Evolutionary conservation across 352 stramenopile species (phyloP).

Genomic region (Globisporangium camurandrum): DNA sequence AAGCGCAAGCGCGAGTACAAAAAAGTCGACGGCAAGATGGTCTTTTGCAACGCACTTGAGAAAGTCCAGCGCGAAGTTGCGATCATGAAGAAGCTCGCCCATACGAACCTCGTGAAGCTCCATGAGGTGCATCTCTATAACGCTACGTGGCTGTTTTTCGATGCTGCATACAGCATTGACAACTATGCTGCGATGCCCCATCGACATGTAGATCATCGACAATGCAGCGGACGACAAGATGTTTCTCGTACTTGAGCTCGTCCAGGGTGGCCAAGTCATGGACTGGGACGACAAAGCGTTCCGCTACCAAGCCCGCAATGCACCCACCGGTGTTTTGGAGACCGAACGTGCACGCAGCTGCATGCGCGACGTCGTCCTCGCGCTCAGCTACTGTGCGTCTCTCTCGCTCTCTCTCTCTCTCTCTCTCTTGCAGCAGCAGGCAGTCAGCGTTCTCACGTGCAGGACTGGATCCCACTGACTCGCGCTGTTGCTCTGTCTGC

Average conservation of each 20-base stretch:
- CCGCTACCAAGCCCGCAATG: slow-evolving; percentile 34
- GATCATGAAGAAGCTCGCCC: slow-evolving; percentile 80
- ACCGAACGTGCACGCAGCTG: slow-evolving; percentile 45
- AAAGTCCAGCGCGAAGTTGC: slow-evolving; percentile 77
- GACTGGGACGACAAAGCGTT: slow-evolving; percentile 73
- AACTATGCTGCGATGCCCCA: not conserved
- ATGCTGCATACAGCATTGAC: not conserved
- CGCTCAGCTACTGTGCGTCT: slow-evolving; percentile 64
- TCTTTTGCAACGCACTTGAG: slow-evolving; percentile 71
- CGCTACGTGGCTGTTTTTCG: too few relatives aligned
- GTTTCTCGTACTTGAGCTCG: slow-evolving; percentile 77
- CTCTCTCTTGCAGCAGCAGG: not conserved
- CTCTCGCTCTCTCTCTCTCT: not conserved
- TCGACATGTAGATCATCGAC: slow-evolving; percentile 64
- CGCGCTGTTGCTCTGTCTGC: not conserved
- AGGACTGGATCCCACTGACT: not conserved
- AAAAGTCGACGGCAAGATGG: slow-evolving; percentile 62
- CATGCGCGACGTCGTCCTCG: slow-evolving; percentile 66
- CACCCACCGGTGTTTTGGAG: slow-evolving; percentile 18
- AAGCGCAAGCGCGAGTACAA: slow-evolving; percentile 84
- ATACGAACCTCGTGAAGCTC: slow-evolving; percentile 61
- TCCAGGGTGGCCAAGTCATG: slow-evolving; percentile 79
- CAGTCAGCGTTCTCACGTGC: too few relatives aligned
- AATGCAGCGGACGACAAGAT: slow-evolving; percentile 68
- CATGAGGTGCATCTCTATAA: slow-evolving; percentile 27